Percentiles rank a stretch among this genome's conserved stretches.
Conservation (phyloP, 306 rosid genomes). For the Cucurbita moschata region DNA sequence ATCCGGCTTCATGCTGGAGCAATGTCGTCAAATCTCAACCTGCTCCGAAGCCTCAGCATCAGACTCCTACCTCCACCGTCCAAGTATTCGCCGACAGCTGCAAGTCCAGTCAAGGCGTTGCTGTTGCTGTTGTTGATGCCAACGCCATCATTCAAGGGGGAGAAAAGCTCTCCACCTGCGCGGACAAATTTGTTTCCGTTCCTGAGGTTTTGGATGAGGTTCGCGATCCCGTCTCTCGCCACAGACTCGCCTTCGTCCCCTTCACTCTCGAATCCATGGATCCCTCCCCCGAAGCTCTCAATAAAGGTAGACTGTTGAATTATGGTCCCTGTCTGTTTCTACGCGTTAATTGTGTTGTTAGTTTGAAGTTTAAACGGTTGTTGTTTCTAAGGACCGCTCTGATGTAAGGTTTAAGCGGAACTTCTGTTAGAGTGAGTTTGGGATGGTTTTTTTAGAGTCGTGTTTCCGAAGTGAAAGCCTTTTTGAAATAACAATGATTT, state of each 20-base stretch:
- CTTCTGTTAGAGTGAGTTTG: background rate
- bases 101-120: conserved; percentile 46
- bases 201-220: conserved; percentile 63
- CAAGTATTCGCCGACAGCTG: conserved; percentile 34
- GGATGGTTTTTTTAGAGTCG: background rate
- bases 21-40: conserved; percentile 40
- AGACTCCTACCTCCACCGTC: conserved; percentile 9
- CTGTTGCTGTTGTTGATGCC: conserved; percentile 67
- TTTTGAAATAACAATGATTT: background rate
- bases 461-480: background rate
- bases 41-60: conserved; percentile 23
- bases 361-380: background rate
- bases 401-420: background rate
- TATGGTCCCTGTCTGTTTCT: conserved; percentile 4
- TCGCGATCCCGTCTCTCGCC: conserved; percentile 88
- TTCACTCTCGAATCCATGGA: conserved; percentile 63
- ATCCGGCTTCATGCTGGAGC: conserved; percentile 36
- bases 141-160: conserved; percentile 67
- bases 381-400: background rate
- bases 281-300: conserved; percentile 61
- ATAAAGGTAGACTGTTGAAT: conserved; percentile 32
- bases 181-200: conserved; percentile 69
- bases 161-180: conserved; percentile 38
- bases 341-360: background rate
- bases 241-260: conserved; percentile 62